phyloP scores from a whole-genome alignment of 495 filamentous ascomycete genomes.

The Lasiosphaeris hirsuta region DNA sequence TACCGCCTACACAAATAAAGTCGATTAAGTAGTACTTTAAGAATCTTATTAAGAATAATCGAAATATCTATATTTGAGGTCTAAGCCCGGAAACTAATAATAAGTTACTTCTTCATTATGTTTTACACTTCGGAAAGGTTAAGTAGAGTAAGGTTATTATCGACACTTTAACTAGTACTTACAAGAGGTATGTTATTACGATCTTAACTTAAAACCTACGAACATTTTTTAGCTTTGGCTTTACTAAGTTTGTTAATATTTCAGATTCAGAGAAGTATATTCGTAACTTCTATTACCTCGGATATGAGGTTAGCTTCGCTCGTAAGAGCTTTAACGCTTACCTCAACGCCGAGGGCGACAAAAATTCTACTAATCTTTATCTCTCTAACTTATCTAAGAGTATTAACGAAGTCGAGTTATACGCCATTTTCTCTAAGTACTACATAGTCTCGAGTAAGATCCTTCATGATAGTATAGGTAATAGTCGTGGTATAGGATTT shows the following conservation, averaged over 20 bases:
- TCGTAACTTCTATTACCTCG: conserved; percentile 86
- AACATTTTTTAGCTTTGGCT: conserved; percentile 69
- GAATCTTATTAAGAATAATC: conserved; percentile 79
- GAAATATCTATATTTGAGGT: conserved; percentile 95
- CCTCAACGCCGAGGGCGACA: conserved; percentile 87
- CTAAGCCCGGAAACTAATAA: conserved; percentile 93
- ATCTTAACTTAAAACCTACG: conserved; percentile 7
- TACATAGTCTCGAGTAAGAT: conserved; percentile 88
- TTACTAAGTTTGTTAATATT: conserved; percentile 86
- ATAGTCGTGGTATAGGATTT: conserved; percentile 96
- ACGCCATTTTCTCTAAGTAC: conserved; percentile 76
- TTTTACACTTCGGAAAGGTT: conserved; percentile 81
- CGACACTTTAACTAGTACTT: conserved; percentile 81
- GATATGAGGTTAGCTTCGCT: conserved; percentile 96
- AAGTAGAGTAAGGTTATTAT: conserved; percentile 97
- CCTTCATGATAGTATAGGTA: conserved; percentile 80
- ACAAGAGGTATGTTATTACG: conserved; percentile 76
- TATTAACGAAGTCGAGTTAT: conserved; percentile 80
- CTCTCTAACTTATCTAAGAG: conserved; percentile 89
- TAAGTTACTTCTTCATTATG: conserved; percentile 77
- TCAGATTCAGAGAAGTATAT: conserved; percentile 92
- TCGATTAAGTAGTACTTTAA: conserved; percentile 87
- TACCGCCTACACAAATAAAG: conserved; percentile 67
- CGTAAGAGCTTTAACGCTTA: conserved; percentile 93
- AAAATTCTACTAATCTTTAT: conserved; percentile 88